Evolutionary conservation across 805 yeast species (phyloP), one percentile per base, ranked within the genome.

Genomic region (Candida coquimbonensis): DNA sequence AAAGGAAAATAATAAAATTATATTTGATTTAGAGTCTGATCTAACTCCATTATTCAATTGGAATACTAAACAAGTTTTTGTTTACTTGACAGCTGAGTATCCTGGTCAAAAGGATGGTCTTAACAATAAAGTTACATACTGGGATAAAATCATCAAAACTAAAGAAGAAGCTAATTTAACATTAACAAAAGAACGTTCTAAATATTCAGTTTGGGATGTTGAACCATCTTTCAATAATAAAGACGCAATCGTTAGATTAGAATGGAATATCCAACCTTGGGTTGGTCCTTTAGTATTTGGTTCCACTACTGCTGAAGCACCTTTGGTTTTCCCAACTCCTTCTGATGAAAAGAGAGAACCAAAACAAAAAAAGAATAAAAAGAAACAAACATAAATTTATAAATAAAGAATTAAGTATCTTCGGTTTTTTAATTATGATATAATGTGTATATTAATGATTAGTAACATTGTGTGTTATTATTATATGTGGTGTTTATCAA

Each of bases 31-130:
- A 40, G 78, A 78, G 7, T 70, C 77, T 1, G 96, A 91, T 64
- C 70, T 91, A 50, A 61, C 86, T 2, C 81, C 87, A 2, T 72
- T 93, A 43, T 90, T 90, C 75, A 89, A 85, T 64, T 91, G 97
- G 96, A 93, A 91, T 66, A 93, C 99, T 12, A 91, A 91, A 61
- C 98, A 91, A 65, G 80, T 91, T n/a, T 91, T 93, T 58, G 86
- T 83, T 6, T 93, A 91, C 58, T 70, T 93, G 51, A 86, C 95
- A 3, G 96, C 95, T 2, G 91, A 87, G 59, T 90, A 90, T 51
- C 57, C 72, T 37, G 73, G 70, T 1, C 59, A 58, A 42, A 25
- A 62, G 38, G 63, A 64, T 46, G 57, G 47, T 2, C 65, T 75
- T n/a, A 60, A 63, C 3, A 84, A 82, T 63, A 80, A 81, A 52